A percentile compares a stretch with the other conserved stretches of the same genome.
Conservation (phyloP, 1,139 yeast genomes). For the Chernovozyma sophiae-reginae region DNA sequence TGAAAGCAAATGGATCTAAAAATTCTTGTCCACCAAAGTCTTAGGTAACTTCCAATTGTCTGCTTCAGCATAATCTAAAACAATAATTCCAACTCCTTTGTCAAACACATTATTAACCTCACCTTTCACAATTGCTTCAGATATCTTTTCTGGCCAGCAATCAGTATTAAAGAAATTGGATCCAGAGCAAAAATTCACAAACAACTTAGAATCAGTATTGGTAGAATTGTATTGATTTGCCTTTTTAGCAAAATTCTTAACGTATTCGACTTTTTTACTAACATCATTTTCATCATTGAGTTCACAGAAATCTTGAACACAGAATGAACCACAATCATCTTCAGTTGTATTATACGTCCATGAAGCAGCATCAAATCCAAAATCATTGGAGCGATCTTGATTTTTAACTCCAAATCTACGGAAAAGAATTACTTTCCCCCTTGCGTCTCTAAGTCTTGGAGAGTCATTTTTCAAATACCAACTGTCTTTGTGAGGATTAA, state of each 20-base stretch:
- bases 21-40: slow-evolving; percentile 53
- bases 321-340: slow-evolving; percentile 59
- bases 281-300: slow-evolving; percentile 51
- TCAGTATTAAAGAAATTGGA: slow-evolving; percentile 66
- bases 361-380: slow-evolving; percentile 65
- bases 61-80: slow-evolving; percentile 65
- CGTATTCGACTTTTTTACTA: slow-evolving; percentile 53
- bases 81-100: slow-evolving; percentile 55
- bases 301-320: slow-evolving; percentile 76
- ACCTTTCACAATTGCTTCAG: slow-evolving; percentile 47
- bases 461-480: slow-evolving; percentile 60
- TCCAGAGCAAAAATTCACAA: slow-evolving; percentile 71
- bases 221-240: slow-evolving; percentile 51
- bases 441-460: slow-evolving; percentile 57
- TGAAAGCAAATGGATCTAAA: too few relatives aligned
- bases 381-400: slow-evolving; percentile 36
- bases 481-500: slow-evolving; percentile 45
- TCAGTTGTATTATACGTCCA: slow-evolving; percentile 68
- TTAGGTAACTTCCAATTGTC: slow-evolving; percentile 58
- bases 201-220: slow-evolving; percentile 51
- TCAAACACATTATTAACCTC: slow-evolving; percentile 49
- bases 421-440: slow-evolving; percentile 66
- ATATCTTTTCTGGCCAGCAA: slow-evolving; percentile 74
- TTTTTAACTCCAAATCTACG: slow-evolving; percentile 65
- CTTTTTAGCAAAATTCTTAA: slow-evolving; percentile 51